Evolutionary conservation across 257 asterid genomes (phyloP), one percentile per base, ranked within the genome.

Genomic region (Cruciata laevipes): DNA sequence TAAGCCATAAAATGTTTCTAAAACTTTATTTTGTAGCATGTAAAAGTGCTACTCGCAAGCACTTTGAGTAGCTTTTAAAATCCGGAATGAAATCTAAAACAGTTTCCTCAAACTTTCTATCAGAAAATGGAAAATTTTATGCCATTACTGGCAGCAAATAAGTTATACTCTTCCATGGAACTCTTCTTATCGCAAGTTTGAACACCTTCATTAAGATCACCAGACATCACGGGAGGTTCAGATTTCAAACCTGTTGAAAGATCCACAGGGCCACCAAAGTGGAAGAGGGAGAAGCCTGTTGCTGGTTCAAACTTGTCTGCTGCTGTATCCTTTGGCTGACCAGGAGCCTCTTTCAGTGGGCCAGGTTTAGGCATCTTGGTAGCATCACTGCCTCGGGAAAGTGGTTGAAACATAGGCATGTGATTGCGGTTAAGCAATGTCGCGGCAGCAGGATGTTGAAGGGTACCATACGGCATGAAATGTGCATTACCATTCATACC

Each of bases 211-310:
- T 61, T 61, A 58, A 57, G 63, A 74, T 71, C 78, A 2, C 75
- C 73, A 16, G 80, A 55, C 77, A 76, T 44, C 66, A 82, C 61
- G 59, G 61, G 66, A 62, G 82, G 84, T 79, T 85, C 88, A 0
- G 85, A 75, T 68, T 82, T 77, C 55, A 75, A 79, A 63, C 95
- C 95, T 8, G 90, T 74, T 12, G 96, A 83, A 77, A 84, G 79
- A 75, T 84, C 96, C 32, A 86, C 89, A 30, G 97, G 97, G 40
- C 96, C 93, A 53, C 96, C 96, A 77, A 83, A 88, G 80, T 90
- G 97, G 82, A 94, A 94, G 67, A 94, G 96, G 65, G 99, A 94
- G 85, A 94, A 90, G 66, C 85, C 95, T 42, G 82, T 82, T 65
- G 71, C 82, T 37, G 37, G 67, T 25, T 72, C 87, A 69, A 71